phyloP scores from a whole-genome alignment of 106 monocot genomes.

The Phalaenopsis equestris region DNA sequence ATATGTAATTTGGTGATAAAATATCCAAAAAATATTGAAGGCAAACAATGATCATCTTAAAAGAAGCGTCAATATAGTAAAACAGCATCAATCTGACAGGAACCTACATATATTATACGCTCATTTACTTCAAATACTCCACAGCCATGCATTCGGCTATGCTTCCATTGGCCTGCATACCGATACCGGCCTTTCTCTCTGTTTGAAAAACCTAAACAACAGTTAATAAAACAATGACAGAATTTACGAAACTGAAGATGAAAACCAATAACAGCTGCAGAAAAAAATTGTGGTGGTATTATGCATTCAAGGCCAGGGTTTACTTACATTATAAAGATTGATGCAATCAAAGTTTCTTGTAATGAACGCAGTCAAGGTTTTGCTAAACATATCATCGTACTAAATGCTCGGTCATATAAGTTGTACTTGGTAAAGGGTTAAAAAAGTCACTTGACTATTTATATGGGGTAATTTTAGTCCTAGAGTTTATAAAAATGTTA shows the following conservation, averaged over 20 bases:
- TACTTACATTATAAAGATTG: neutral
- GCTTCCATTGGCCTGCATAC: constrained; percentile 87
- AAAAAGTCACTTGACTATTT: too few species aligned
- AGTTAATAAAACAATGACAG: constrained; percentile 1
- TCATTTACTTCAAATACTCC: constrained; percentile 86
- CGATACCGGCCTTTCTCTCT: constrained; percentile 81
- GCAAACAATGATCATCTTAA: neutral
- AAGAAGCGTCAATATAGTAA: neutral
- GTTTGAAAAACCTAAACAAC: constrained; percentile 7
- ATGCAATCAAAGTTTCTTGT: neutral
- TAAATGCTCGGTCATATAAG: neutral
- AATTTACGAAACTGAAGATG: neutral
- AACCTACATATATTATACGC: constrained; percentile 58
- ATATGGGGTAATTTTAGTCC: too few species aligned
- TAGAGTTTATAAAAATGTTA: too few species aligned
- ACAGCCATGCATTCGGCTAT: constrained; percentile 89
- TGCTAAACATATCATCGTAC: neutral
- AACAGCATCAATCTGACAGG: neutral
- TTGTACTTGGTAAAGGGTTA: neutral
- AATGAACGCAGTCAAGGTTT: neutral
- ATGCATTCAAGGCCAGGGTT: neutral
- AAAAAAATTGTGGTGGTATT: neutral
- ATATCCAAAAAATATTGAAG: neutral
- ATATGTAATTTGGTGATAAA: neutral
- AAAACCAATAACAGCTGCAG: neutral